Base-by-base conservation (phyloP, 306 rosid genomes). In the Pterocarpus santalinus region DNA sequence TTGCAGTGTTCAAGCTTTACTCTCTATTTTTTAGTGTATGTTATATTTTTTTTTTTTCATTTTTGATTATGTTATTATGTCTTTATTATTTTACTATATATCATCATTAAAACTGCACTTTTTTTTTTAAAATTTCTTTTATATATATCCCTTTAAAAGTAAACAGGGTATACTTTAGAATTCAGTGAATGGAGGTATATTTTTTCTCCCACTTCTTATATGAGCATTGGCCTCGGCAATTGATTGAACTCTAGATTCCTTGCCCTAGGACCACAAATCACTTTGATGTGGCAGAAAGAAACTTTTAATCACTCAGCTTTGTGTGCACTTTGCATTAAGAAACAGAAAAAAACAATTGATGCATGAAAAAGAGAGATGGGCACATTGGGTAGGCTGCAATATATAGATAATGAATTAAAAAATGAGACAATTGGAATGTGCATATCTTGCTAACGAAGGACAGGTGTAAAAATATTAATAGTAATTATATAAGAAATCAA, bases 251-350 rank as follows among this genome's bases (percentile, higher is more conserved):
- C 38, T 17, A 71, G 28, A 49, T 72, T 38, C 51, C 73, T 65
- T 62, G 8, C 16, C 3, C 52, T 51, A 47, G 83, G 81, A 77
- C 88, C 86, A 77, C 84, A 74, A 33, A 82, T 60, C 62, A 28
- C 80, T 82, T 56, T 74, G 61, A 44, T 63, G 68, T 80, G 33
- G 85, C 53, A 71, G 28, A 80, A 65, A 79, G 71, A 66, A 34
- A 70, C 82, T 66, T 80, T 83, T 81, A 49, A 65, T 72, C 68
- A 52, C 83, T 66, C 47, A 72, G 43, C 61, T 47, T 32, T 15
- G 53, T 28, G 79, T 71, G 78, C 85, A 76, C 79, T 83, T 72
- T 4, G 28, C 62, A 72, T 73, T 61, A 67, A 72, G 69, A 80
- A 77, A 72, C 58, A 64, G 7, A 8, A 38, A 52, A 44, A 69